Base-by-base conservation (phyloP, 805 yeast genomes). In the Tetrapisispora namnaoensis region DNA sequence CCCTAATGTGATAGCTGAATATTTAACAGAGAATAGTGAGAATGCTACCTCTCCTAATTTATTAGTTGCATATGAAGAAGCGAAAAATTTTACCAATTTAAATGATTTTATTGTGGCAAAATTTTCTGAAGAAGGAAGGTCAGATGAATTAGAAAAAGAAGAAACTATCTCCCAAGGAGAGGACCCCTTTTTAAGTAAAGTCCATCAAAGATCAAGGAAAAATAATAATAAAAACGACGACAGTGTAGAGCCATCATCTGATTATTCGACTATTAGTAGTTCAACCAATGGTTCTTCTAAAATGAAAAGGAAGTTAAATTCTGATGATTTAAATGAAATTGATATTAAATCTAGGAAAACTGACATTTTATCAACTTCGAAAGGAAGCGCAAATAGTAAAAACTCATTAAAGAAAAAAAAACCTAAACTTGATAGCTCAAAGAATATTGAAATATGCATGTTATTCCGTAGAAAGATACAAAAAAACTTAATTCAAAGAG, bases 401-500 rank as follows among this genome's bases (percentile, higher is more conserved):
- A 30, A 38, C 27, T 18, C 8, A 7, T 32, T 14, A 7, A 35
- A 16, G 10, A 47, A 51, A 42, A 55, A 52, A 34, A 53, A 47
- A 35, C 51, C 46, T n/a, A 57, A 52, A 36, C 49, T 63, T 21
- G 67, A 65, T 45, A 51, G 51, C 32, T 44, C 59, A 16, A 55
- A 61, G 13, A 54, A 58, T 36, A 47, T 60, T 5, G 68, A 65
- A 45, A 62, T 63, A 18, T 55, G 63, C 10, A 39, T 54, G 32
- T 47, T 63, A 11, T 57, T 65, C 24, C 59, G 69, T 14, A 54
- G 67, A 22, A 62, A 63, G 49, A 52, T 65, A 14, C 69, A 65
- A 43, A 55, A 56, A 37, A 62, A 61, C 44, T 44, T 65, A 44
- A 56, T 65, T 20, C 69, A 65, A 51, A 55, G 69, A 36, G 62